Evolutionary conservation across 2,329 filamentous ascomycete species (phyloP).

Genomic region (Reticulascus tulasneorum): DNA sequence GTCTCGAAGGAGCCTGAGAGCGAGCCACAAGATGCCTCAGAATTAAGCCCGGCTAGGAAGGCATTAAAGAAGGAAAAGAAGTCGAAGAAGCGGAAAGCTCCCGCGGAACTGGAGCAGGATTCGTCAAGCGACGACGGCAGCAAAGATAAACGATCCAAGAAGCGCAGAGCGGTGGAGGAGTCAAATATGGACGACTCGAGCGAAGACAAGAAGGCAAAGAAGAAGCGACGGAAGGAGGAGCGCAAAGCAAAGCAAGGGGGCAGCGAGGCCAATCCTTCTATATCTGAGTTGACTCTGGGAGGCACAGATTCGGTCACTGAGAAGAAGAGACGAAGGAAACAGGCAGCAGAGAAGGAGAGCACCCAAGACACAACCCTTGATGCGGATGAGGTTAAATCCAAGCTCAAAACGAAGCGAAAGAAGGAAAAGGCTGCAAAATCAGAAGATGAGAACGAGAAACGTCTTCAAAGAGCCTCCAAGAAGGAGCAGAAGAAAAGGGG

Average conservation of each 20-base stretch:
- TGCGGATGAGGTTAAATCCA: slow-evolving; percentile 19
- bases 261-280: slow-evolving; percentile 12
- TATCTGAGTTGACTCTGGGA: no score
- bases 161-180: no score
- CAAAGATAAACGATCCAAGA: no score
- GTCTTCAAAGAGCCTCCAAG: slow-evolving; percentile 23
- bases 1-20: slow-evolving; percentile 35
- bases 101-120: no score
- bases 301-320: slow-evolving; percentile 19
- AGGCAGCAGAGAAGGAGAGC: slow-evolving; percentile 22
- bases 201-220: slow-evolving; percentile 30
- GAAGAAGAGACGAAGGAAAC: slow-evolving; percentile 35
- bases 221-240: slow-evolving; percentile 32
- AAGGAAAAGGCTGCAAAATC: slow-evolving; percentile 32
- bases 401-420: slow-evolving; percentile 20
- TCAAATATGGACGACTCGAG: slow-evolving; percentile 20
- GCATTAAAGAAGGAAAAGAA: slow-evolving; percentile 43
- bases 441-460: slow-evolving; percentile 24
- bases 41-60: slow-evolving; percentile 23
- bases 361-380: slow-evolving; percentile 20
- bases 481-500: slow-evolving; percentile 20
- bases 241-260: slow-evolving; percentile 18
- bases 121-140: no score
- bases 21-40: slow-evolving; percentile 16
- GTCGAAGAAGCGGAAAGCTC: slow-evolving; percentile 46